These are phyloP conservation scores for Bruguiera sexangula DNA, from an alignment of 345 rosid genomes.

Conservation along the genomic window DNA sequence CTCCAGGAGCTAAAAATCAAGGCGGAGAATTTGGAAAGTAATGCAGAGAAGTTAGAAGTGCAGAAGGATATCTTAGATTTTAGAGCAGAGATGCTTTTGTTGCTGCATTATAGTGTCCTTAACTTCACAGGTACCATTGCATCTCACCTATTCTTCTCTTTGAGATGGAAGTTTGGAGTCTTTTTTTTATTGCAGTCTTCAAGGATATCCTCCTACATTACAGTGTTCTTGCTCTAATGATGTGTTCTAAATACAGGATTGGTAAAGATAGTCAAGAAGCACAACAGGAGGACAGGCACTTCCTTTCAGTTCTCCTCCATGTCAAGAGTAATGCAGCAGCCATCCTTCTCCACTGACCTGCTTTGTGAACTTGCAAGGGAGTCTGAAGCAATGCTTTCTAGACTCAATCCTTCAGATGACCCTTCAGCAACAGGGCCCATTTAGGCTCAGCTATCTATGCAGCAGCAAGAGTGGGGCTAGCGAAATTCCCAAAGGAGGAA, in stretches of 20 bases:
- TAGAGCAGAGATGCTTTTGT: constrained; percentile 43
- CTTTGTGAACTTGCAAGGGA: constrained; percentile 38
- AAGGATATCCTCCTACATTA: too few species aligned
- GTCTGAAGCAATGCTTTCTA: constrained; percentile 30
- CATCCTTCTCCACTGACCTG: constrained; percentile 43
- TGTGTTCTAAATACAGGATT: constrained; percentile 26
- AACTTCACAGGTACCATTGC: constrained; percentile 33
- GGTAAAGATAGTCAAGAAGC: constrained; percentile 50
- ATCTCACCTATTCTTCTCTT: too few species aligned
- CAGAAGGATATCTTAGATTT: constrained; percentile 30
- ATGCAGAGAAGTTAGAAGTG: constrained; percentile 22
- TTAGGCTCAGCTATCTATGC: too few species aligned
- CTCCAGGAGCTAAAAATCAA: constrained; percentile 38
- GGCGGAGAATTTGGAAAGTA: constrained; percentile 23
- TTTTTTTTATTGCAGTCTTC: too few species aligned
- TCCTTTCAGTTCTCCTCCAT: constrained; percentile 17
- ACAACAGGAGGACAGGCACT: constrained; percentile 35
- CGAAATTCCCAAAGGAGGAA: too few species aligned
- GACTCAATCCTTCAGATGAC: constrained; percentile 29
- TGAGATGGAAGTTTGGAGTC: too few species aligned
- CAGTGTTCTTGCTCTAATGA: not conserved
- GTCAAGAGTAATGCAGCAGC: constrained; percentile 37
- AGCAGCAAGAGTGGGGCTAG: too few species aligned
- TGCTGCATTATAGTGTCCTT: constrained; percentile 36
- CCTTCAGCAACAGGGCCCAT: too few species aligned